Base-by-base conservation (phyloP, 805 yeast genomes). In the Suhomyces sp. region DNA sequence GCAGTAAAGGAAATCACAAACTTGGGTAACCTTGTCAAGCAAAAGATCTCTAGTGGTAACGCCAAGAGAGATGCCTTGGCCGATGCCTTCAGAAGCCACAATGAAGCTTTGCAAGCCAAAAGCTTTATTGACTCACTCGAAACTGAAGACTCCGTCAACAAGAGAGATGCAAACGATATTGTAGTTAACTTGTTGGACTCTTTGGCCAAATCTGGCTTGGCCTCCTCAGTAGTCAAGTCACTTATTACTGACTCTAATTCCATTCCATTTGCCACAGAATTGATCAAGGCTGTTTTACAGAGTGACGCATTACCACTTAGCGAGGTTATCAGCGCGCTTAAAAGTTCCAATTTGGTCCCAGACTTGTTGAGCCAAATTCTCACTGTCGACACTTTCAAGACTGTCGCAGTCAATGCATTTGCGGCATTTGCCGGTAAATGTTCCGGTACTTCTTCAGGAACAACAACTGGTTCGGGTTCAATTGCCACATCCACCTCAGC, bases 141-240 rank as follows among this genome's bases (percentile, higher is more conserved):
- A n/a, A 4, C 40, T 35, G 20, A 10, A 3, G 57, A 48, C 10
- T 19, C 39, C 5, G n/a, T 53, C 13, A 54, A 53, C 31, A 58
- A 54, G 52, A 49, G 59, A 50, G 57, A 53, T 45, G 48, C 59
- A 17, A 59, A 68, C 51, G 60, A 60, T 10, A 61, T 73, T 24
- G 64, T 73, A 12, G 64, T 65, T 29, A 70, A 71, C 47, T 60
- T 74, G 48, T 68, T 74, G 57, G 70, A 74, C 52, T 71, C 76
- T n/a, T 66, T 74, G 58, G 73, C 64, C 22, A 52, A 63, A 29
- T 73, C 77, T 13, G 79, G 79, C n/a, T 70, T 74, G 53, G 77
- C 73, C 6, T 53, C 69, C 21, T 67, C 70, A 22, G 76, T 74
- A 10, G 73, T 74, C 48, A 63, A 64, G 58, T 58, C 74, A 39